These are phyloP conservation scores for Spathaspora hagerdaliae DNA, from an alignment of 805 yeast species.

Conservation along the genomic window DNA sequence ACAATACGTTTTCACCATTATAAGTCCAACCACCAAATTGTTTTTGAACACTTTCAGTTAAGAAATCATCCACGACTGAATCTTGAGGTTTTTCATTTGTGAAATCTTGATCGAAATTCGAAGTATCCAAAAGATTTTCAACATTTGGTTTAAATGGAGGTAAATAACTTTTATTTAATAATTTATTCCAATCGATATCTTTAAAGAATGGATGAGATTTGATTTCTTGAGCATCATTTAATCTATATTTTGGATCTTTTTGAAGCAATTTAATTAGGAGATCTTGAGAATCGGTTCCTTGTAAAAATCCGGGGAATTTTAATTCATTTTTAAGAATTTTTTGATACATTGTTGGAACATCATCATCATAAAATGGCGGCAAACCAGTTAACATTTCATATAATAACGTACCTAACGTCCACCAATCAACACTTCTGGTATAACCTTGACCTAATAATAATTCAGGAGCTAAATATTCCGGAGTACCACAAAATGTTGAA, in stretches of 20 bases:
- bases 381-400: conserved; percentile 96
- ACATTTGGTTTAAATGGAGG: conserved; percentile 97
- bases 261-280: conserved; percentile 69
- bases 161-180: conserved; percentile 79
- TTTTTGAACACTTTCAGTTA: conserved; percentile 92
- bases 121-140: conserved; percentile 78
- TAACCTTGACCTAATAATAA: conserved; percentile 87
- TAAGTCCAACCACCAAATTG: conserved; percentile 99
- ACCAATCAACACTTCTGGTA: conserved; percentile 95
- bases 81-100: conserved; percentile 92
- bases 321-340: conserved; percentile 88
- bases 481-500: conserved; percentile 96
- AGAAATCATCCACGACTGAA: conserved; percentile 87
- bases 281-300: conserved; percentile 79
- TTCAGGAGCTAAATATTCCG: conserved; percentile 96
- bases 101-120: conserved; percentile 89
- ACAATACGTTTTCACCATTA: conserved; percentile 52
- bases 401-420: conserved; percentile 92
- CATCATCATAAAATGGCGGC: conserved; percentile 97
- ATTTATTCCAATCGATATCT: conserved; percentile 85
- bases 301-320: conserved; percentile 80
- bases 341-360: conserved; percentile 87
- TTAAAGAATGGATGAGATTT: conserved; percentile 81
- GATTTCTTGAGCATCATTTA: conserved; percentile 82
- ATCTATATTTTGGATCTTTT: conserved; percentile 78